Evolutionary conservation across 192 early-diverging fungal genomes (phyloP), one percentile per base, ranked within the genome.

Genomic region (Gryganskiella cystojenkinii): DNA sequence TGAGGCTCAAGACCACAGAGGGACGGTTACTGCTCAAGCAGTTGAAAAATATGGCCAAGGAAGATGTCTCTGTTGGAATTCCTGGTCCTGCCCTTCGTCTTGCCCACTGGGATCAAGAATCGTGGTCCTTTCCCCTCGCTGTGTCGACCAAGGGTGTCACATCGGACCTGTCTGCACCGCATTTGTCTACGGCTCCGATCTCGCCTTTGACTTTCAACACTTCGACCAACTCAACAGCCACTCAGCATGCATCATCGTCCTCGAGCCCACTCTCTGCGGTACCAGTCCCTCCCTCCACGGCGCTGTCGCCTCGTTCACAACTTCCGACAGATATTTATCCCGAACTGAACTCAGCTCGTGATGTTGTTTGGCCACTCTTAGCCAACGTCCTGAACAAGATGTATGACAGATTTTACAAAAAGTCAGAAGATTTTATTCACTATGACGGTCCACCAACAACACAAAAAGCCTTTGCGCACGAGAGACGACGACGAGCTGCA

Each of bases 301-400:
- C 58, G 28, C 43, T 61, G 22, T 27, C 45, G 4, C 24, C 28
- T 47, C 59, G 45, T 50, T 61, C 59, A 49, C 59, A 61, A 49
- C 45, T 40, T 65, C 63, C 50, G 31, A 65, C 14, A 35, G 52
- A 45, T 65, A 37, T 53, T 34, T 55, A 55, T 53, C 63, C 53
- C 63, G 52, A 65, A 44, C 63, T 55, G 37, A 65, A 65, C 63
- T 55, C 47, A 45, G 52, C 63, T 65, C 63, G 63, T 40, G 63
- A 65, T 55, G 63, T 45, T 55, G 63, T 65, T 65, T 65, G 63
- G 51, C 63, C 63, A 50, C 63, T 65, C 63, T 53, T 65, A 45
- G 63, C 63, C 35, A 55, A 65, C 14, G 51, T 55, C 63, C 52
- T 65, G 24, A 55, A 65, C 63, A 65, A 55, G 40, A 43, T 65